Base-by-base conservation (phyloP, 75 land plant species). In the Sequoia sempervirens region DNA sequence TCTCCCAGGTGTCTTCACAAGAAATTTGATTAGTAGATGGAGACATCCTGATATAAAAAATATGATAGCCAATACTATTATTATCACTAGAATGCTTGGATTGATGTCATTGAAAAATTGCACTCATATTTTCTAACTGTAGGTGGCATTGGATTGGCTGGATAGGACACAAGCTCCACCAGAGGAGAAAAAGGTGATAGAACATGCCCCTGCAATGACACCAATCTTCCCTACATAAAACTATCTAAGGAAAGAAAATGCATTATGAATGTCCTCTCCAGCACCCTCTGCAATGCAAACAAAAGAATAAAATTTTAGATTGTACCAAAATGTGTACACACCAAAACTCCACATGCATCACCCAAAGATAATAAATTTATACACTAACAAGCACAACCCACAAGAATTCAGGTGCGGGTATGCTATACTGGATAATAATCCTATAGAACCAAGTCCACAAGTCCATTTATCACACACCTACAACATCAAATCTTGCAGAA, bases 41-140 rank as follows among this genome's bases (percentile, higher is more conserved):
- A 91, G 89, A 28, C 84, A 84, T 3, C 90, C 92, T 28, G 89
- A 89, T 41, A 91, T 80, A 91, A 68, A n/a, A n/a, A n/a, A n/a
- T n/a, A n/a, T n/a, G n/a, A n/a, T n/a, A n/a, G n/a, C n/a, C n/a
- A n/a, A n/a, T n/a, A 91, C 85, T 3, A 91, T 32, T 30, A 91
- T 89, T 28, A 89, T 91, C 11, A 91, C 75, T 3, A 91, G 61
- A 47, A 91, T 75, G 74, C 87, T 89, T 20, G 92, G 92, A 83
- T 80, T 91, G 47, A 91, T 85, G 80, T 56, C 32, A 50, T 80
- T 80, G 15, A n/a, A n/a, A 14, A 54, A 46, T n/a, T 43, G 43
- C n/a, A n/a, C n/a, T n/a, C n/a, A n/a, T n/a, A n/a, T n/a, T n/a
- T n/a, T n/a, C n/a, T n/a, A n/a, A n/a, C n/a, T n/a, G n/a, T n/a